A percentile compares a stretch with the other conserved stretches of the same genome.
These are phyloP conservation scores for Saccharomycopsis hybrid DNA, from an alignment of 1,139 yeast species.

Conservation along the genomic window DNA sequence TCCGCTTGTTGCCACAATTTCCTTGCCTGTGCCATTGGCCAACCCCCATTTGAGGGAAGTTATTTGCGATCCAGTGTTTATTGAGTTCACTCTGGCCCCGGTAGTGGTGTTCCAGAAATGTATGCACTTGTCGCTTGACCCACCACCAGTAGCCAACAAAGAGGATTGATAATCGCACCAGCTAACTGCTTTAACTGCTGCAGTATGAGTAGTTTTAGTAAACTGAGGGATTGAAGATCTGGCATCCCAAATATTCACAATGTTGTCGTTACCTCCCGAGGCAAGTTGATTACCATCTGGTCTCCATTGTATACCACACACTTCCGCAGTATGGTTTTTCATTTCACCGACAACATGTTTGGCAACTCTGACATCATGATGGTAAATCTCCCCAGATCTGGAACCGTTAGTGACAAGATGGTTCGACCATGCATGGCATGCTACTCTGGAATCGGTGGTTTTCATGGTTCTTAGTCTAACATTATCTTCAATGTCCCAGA, in stretches of 20 bases:
- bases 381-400: slow-evolving; percentile 74
- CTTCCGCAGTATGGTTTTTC: slow-evolving; percentile 70
- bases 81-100: slow-evolving; percentile 79
- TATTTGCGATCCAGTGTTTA: slow-evolving; percentile 91
- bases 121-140: slow-evolving; percentile 81
- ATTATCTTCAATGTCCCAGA: slow-evolving; percentile 87
- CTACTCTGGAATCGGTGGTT: slow-evolving; percentile 67
- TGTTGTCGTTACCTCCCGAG: slow-evolving; percentile 91
- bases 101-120: slow-evolving; percentile 95
- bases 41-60: slow-evolving; percentile 90
- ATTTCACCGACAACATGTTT: slow-evolving; percentile 60
- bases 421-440: slow-evolving; percentile 80
- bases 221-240: slow-evolving; percentile 71
- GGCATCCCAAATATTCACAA: slow-evolving; percentile 93
- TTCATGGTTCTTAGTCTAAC: slow-evolving; percentile 74
- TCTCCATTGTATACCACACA: slow-evolving; percentile 89
- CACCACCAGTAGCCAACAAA: slow-evolving; percentile 93
- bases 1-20: slow-evolving; percentile 92
- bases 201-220: slow-evolving; percentile 73
- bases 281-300: slow-evolving; percentile 81
- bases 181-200: slow-evolving; percentile 92
- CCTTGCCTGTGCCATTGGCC: slow-evolving; percentile 62
- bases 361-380: slow-evolving; percentile 89
- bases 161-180: slow-evolving; percentile 91
- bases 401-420: slow-evolving; percentile 81